Percentiles rank a stretch among this genome's conserved stretches.
Conservation (phyloP, 225 moss, liverwort and hornwort species). For the Pleurozium schreberi region DNA sequence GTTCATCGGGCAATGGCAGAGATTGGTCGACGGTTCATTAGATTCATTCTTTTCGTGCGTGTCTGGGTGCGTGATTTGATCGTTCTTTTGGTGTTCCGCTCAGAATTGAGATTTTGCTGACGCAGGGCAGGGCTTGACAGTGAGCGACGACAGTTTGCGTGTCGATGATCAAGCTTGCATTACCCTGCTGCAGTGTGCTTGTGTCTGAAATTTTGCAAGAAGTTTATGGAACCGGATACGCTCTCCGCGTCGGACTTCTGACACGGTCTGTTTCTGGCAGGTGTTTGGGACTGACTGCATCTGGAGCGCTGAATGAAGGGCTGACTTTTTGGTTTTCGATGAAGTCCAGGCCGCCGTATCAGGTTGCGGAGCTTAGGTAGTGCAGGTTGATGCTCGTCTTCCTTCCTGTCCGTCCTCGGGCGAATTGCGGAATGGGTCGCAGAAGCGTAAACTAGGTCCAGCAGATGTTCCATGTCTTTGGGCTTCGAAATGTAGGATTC, state of each 20-base stretch:
- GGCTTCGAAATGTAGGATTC: neutral
- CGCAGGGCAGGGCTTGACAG: neutral
- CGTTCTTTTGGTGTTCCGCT: neutral
- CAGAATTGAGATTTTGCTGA: neutral
- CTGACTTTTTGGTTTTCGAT: neutral
- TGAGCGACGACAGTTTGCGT: neutral
- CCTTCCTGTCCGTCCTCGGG: neutral
- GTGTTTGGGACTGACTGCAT: neutral
- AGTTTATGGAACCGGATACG: neutral
- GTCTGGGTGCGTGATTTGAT: neutral
- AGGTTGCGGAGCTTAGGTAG: neutral
- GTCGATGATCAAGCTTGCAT: neutral
- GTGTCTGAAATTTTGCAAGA: neutral
- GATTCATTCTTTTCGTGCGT: neutral
- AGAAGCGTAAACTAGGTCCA: neutral
- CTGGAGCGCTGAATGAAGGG: neutral
- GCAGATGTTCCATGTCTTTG: neutral
- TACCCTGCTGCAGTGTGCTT: neutral
- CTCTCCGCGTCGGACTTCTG: neutral
- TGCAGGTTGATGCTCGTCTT: neutral
- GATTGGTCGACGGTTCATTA: neutral
- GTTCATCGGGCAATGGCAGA: neutral
- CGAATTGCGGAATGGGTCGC: neutral
- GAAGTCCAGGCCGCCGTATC: neutral
- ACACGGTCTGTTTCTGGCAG: conserved; percentile 1